A percentile compares a stretch with the other conserved stretches of the same genome.
phyloP scores from a whole-genome alignment of 306 rosid genomes.

The Quillaja saponaria region DNA sequence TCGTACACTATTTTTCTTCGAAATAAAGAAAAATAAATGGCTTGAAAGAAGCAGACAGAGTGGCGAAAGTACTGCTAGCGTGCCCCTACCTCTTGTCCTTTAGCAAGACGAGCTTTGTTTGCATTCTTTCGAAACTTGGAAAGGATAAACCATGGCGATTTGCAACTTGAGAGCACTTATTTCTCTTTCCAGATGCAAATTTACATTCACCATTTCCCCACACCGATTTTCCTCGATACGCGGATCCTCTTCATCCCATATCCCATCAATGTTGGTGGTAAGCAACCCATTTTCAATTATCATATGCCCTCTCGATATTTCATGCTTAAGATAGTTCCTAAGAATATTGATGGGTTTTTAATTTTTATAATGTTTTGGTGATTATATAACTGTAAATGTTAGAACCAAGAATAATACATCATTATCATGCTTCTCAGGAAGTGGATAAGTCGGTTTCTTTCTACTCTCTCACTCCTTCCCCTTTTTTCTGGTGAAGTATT shows the following conservation, averaged over 20 bases:
- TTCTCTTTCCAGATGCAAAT: slow-evolving; percentile 39
- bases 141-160: slow-evolving; percentile 54
- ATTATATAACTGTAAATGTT: no score
- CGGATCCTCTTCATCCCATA: slow-evolving; percentile 53
- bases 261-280: slow-evolving; percentile 43
- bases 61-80: no score
- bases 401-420: background rate
- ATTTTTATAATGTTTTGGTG: no score
- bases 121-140: no score
- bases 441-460: no score
- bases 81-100: no score
- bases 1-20: no score
- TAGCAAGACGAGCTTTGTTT: no score
- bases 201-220: slow-evolving; percentile 9
- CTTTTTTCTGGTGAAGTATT: no score
- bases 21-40: no score
- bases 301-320: background rate
- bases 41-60: no score
- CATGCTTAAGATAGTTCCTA: slow-evolving; percentile 20
- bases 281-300: background rate
- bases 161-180: slow-evolving; percentile 45
- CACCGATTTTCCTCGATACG: slow-evolving; percentile 29
- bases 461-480: no score
- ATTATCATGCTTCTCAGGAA: background rate
- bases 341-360: slow-evolving; percentile 9